Evolutionary conservation across 768 basidiomycete species (phyloP), one percentile per base, ranked within the genome.

Genomic region (Exidia glandulosa): DNA sequence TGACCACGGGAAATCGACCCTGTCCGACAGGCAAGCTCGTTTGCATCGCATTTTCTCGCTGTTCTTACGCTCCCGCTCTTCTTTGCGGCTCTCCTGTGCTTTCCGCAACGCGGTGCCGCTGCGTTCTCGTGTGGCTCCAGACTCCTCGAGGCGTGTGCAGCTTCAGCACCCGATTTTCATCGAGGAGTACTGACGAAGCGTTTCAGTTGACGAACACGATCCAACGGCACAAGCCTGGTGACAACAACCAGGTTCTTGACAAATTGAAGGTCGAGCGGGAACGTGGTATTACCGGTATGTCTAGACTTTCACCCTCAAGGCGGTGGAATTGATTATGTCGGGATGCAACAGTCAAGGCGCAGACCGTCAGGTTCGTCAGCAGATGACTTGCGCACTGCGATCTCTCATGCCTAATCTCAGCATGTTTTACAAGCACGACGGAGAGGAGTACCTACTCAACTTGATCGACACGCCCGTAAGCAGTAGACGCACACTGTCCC

Each of bases 211-310:
- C 94, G 36, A 87, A 87, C 5, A 95, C 94, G 2, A 94, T 97
- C 56, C 73, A 78, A 63, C 84, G 79, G 70, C 83, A 81, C 65
- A 69, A 77, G 57, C 75, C 75, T 59, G 84, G 86, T 36, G 79
- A 79, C 63, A 94, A 93, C 69, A 82, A 87, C 68, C 92, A 94
- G 69, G 87, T 94, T 16, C 73, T 94, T 60, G 92, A 94, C 70
- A 95, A 92, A 72, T 79, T 99, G 56, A 98, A 98, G 72, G 96
- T 99, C 2, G 96, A 98, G 70, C 79, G 93, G 57, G 95, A 98
- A 70, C 82, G 95, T 13, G 95, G 95, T 14, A 99, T 99, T 60
- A 99, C 96, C 27, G 90, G 91, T 87, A 59, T 62, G 77, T 63
- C 45, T 19, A 60, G 9, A 23, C 12, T 54, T 27, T 29, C 10